These are phyloP conservation scores for Vaccinium corymbosum DNA, from an alignment of 148 eudicot genomes.

Conservation along the genomic window DNA sequence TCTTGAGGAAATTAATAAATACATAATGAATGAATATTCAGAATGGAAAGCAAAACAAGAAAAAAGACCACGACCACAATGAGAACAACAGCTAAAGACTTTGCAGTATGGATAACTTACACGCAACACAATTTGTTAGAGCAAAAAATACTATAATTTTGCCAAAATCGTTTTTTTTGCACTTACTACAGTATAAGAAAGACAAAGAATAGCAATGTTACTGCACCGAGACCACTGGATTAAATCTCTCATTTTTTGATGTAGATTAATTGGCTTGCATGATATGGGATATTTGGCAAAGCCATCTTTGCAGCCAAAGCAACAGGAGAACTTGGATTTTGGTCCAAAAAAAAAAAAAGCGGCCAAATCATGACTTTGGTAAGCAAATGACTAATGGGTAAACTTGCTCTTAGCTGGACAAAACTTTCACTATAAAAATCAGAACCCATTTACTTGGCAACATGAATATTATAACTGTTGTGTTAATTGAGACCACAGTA, in stretches of 20 bases:
- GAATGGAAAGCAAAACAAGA: not conserved
- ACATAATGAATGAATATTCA: not conserved
- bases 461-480: not conserved
- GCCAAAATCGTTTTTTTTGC: not conserved
- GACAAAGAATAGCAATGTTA: not conserved
- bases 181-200: not conserved
- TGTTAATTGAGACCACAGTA: not conserved
- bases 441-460: not conserved
- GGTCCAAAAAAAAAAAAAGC: too few species aligned
- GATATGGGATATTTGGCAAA: not conserved
- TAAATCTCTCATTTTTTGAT: not conserved
- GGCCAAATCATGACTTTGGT: not conserved
- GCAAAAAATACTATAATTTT: not conserved
- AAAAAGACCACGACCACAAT: not conserved
- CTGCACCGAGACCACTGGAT: not conserved
- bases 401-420: slow-evolving; percentile 4
- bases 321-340: not conserved
- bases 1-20: slow-evolving; percentile 3
- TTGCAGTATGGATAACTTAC: slow-evolving; percentile 3
- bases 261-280: not conserved
- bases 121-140: not conserved
- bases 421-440: slow-evolving; percentile 4
- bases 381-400: not conserved
- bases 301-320: not conserved
- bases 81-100: not conserved